A percentile compares a stretch with the other conserved stretches of the same genome.
phyloP scores from a whole-genome alignment of 2,329 filamentous ascomycete species.

The Clonostachys chloroleuca region DNA sequence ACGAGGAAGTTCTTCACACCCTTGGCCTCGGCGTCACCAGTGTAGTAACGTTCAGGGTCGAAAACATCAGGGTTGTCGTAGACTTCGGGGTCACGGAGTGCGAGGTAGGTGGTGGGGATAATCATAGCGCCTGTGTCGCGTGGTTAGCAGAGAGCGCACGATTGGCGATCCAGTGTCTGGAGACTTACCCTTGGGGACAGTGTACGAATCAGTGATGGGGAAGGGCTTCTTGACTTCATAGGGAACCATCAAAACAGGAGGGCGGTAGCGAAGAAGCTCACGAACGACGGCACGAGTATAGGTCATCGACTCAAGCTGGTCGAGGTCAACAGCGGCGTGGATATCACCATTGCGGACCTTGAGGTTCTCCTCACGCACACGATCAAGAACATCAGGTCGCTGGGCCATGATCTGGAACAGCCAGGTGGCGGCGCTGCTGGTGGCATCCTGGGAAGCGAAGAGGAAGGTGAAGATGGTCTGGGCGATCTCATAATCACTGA shows the following conservation, averaged over 20 bases:
- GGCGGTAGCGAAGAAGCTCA: conserved; percentile 88
- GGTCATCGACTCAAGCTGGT: conserved; percentile 80
- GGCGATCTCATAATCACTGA: conserved; percentile 85
- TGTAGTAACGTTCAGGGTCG: conserved; percentile 88
- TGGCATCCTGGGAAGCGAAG: conserved; percentile 96
- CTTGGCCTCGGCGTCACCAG: conserved; percentile 81
- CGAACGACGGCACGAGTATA: conserved; percentile 92
- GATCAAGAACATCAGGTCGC: conserved; percentile 86
- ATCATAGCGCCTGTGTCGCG: conserved; percentile 72
- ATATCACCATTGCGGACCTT: conserved; percentile 70
- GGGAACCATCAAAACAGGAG: conserved; percentile 95
- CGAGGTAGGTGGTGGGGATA: conserved; percentile 84
- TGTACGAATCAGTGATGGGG: conserved; percentile 82
- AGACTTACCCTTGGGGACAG: conserved; percentile 72
- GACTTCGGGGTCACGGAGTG: conserved; percentile 87
- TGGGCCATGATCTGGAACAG: conserved; percentile 92
- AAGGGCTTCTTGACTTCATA: conserved; percentile 94
- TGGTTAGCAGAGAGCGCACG: neutral
- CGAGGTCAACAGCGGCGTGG: conserved; percentile 68
- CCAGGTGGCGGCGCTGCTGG: conserved; percentile 90
- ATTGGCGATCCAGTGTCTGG: neutral
- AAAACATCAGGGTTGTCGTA: conserved; percentile 87
- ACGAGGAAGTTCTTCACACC: conserved; percentile 93
- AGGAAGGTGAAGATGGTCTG: conserved; percentile 95
- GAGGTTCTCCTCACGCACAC: conserved; percentile 88